These are phyloP conservation scores for Fraxinus latifolia DNA, from an alignment of 305 asterid genomes.

Conservation along the genomic window DNA sequence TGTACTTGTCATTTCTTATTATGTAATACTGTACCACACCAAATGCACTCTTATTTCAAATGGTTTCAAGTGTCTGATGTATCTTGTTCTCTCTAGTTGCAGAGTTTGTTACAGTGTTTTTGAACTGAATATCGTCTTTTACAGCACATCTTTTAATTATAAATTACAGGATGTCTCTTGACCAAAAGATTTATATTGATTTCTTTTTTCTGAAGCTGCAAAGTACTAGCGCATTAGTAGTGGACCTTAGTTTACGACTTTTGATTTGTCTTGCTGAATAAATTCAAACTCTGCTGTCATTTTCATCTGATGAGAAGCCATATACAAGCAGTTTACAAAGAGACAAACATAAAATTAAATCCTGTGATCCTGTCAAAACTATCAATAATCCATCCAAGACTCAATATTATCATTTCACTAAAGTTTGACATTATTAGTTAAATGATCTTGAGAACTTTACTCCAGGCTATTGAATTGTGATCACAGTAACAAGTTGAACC, in stretches of 20 bases:
- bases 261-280: neutral
- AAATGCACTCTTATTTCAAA: neutral
- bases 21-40: neutral
- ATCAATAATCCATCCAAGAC: neutral
- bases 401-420: neutral
- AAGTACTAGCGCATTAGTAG: neutral
- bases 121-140: slow-evolving; percentile 11
- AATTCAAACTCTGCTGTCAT: neutral
- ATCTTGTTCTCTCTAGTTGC: neutral
- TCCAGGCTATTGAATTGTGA: slow-evolving; percentile 32
- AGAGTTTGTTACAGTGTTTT: neutral
- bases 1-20: neutral
- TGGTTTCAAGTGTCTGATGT: slow-evolving; percentile 2
- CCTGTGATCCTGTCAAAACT: neutral
- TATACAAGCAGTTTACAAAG: neutral
- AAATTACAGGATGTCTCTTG: neutral
- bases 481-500: neutral
- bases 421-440: neutral
- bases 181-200: neutral
- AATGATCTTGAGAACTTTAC: slow-evolving; percentile 20
- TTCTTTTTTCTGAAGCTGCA: neutral
- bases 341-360: neutral
- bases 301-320: neutral
- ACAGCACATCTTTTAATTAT: neutral
- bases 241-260: neutral